Evolutionary conservation across 1,284 basidiomycete species (phyloP), one percentile per base, ranked within the genome.

Genomic region (Nidula niveotomentosa): DNA sequence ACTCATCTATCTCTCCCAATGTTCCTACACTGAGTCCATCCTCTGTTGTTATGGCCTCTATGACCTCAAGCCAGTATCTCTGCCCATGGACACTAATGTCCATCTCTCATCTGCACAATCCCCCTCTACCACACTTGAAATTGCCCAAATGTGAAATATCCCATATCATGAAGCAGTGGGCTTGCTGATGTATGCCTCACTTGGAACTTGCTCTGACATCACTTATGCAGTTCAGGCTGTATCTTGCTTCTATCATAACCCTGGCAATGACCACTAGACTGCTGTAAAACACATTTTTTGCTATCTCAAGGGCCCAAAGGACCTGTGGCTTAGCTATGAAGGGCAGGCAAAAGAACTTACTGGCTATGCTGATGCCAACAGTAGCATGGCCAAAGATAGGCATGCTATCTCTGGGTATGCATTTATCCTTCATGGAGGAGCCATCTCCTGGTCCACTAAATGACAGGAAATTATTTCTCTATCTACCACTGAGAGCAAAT

Each of bases 371-470:
- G 68, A 72, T 52, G 62, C 65, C 0, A 65, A 69, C 56, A 60
- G 62, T 0, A 63, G 50, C 8, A 58, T 58, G 53, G 44, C 52
- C 0, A 57, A 66, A 35, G 56, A 72, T 36, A 10, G 61, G 0
- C 55, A 58, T 2, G 66, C 73, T 0, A 64, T 71, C 1, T 66
- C 65, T 0, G 70, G 75, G 2, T 74, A 70, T 37, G 57, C 64
- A 0, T 73, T 76, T 44, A 36, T 71, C 0, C 49, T 77, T 0
- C 60, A 67, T 45, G 66, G 69, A 0, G 70, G 65, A 1, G 67
- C 73, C 4, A 52, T 78, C 4, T 69, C 61, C 0, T 79, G 74
- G 73, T 55, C 53, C 23, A 60, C 69, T 6, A 73, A 72, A 53
- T 58, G 64, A 6, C 76, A 79, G 58, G 56, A 64, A 15, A 60